A percentile compares a stretch with the other conserved stretches of the same genome.
Conservation (phyloP, 1,139 yeast species). For the Suhomyces coccinellae region DNA sequence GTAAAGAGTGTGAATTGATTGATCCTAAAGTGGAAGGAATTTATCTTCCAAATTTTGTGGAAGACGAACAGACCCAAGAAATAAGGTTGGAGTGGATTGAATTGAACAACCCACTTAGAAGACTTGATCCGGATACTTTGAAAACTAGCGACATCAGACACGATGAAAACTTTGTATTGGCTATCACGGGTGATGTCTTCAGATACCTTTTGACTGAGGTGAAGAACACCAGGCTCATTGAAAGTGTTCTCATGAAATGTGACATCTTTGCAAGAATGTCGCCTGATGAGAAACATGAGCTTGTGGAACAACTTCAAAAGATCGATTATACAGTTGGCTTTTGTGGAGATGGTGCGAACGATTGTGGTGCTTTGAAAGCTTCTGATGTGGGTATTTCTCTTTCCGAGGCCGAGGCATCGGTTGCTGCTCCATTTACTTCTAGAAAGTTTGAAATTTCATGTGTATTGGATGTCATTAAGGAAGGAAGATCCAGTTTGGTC, state of each 20-base stretch:
- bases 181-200: slow-evolving; percentile 91
- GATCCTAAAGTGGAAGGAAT: slow-evolving; percentile 45
- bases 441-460: slow-evolving; percentile 87
- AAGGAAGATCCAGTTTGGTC: slow-evolving; percentile 92
- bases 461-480: slow-evolving; percentile 84
- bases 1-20: slow-evolving; percentile 75
- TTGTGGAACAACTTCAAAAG: slow-evolving; percentile 81
- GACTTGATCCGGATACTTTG: slow-evolving; percentile 64
- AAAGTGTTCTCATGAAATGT: slow-evolving; percentile 68
- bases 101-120: slow-evolving; percentile 52
- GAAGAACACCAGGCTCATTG: slow-evolving; percentile 41
- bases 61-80: slow-evolving; percentile 27
- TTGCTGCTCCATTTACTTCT: slow-evolving; percentile 97
- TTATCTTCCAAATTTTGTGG: slow-evolving; percentile 66
- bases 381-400: slow-evolving; percentile 96
- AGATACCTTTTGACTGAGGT: slow-evolving; percentile 65
- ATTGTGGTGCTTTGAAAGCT: slow-evolving; percentile 96
- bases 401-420: slow-evolving; percentile 97
- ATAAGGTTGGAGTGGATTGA: slow-evolving; percentile 61
- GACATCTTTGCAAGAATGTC: slow-evolving; percentile 95
- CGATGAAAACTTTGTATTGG: slow-evolving; percentile 57
- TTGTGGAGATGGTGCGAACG: slow-evolving; percentile 98
- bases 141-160: slow-evolving; percentile 43
- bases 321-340: slow-evolving; percentile 93
- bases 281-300: slow-evolving; percentile 96